A percentile compares a stretch with the other conserved stretches of the same genome.
Conservation (phyloP, 257 asterid species). For the Cinchona pubescens region DNA sequence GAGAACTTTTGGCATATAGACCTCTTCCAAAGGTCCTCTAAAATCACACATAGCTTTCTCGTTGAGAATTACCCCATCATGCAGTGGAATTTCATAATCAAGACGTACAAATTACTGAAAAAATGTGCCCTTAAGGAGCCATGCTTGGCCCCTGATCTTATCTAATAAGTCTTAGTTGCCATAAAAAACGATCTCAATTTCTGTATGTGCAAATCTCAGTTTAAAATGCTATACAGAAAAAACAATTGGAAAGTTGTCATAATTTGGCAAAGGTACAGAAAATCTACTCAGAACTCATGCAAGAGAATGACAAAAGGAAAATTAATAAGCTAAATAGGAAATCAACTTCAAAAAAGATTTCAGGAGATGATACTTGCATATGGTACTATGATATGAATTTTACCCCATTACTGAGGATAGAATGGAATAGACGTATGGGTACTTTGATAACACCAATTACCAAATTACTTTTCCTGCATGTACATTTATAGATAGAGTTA, state of each 20-base stretch:
- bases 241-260: background rate
- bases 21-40: background rate
- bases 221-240: too few species aligned
- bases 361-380: background rate
- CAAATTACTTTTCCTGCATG: too few species aligned
- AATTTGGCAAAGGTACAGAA: background rate
- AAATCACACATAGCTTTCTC: background rate
- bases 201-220: too few species aligned
- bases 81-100: background rate
- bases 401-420: too few species aligned
- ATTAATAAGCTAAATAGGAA: background rate
- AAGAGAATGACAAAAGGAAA: background rate
- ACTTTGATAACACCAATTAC: too few species aligned
- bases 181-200: background rate
- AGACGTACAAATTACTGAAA: background rate
- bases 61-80: background rate
- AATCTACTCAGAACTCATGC: background rate
- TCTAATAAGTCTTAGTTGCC: background rate
- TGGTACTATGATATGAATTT: background rate
- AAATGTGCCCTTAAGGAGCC: background rate
- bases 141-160: background rate
- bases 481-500: too few species aligned
- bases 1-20: background rate
- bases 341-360: background rate
- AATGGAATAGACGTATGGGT: too few species aligned